Evolutionary conservation across 2,329 filamentous ascomycete genomes (phyloP), one percentile per base, ranked within the genome.

Genomic region (Sarocladium kiliense): DNA sequence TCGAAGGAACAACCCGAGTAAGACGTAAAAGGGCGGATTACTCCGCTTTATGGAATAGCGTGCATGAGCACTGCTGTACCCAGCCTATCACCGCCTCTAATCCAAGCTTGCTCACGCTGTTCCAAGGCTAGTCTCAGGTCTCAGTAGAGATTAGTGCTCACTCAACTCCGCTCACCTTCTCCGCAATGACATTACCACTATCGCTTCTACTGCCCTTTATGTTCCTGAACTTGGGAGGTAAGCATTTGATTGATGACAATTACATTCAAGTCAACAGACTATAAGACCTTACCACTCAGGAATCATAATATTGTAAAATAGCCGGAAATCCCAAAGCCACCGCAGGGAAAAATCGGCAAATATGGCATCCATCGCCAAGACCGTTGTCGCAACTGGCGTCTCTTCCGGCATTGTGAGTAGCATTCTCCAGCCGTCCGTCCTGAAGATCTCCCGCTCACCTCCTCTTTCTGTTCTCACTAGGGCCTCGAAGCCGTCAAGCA

Each of bases 401-500:
- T 74, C 76, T 9, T 79, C 77, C 2, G 77, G 77, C 49, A 61
- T 80, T 49, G 77, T 79, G 68, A 57, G 71, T 58, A 26, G 3
- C 10, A 7, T 10, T 5, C 10, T 16, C 2, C 23, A 27, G 14
- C 4, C n/a, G 16, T n/a, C 11, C 27, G 19, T 49, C 18, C 2
- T 1, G 16, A 55, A 59, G 34, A 53, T 55, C 50, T 23, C 23
- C 18, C 12, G 18, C 16, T 21, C 34, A 34, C 10, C 14, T 42
- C 30, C 45, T 25, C 55, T 18, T n/a, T 32, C 36, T 30, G 4
- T 26, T 18, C 45, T 25, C 18, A 11, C 12, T 51, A 81, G 78
- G 78, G 78, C 12, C 76, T 81, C 54, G 77, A 81, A 60, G 70
- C 72, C n/a, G 67, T 80, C 54, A 78, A 77, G 60, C 76, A 80